phyloP scores from a whole-genome alignment of 352 stramenopile species.

The Elongisporangium prolatum region DNA sequence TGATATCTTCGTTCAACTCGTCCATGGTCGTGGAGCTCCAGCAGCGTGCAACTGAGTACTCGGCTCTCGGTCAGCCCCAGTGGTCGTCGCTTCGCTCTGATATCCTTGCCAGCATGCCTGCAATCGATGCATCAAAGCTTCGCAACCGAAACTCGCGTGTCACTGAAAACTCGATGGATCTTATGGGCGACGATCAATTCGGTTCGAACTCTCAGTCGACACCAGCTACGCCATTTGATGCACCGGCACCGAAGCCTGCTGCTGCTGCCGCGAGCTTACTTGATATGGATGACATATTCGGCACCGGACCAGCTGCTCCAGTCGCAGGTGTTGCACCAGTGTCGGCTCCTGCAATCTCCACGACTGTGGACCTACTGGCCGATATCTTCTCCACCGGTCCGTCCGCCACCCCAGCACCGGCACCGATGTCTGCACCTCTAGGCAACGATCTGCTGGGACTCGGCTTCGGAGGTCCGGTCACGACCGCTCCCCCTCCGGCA shows the following conservation, averaged over 20 bases:
- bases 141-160: conserved; percentile 58
- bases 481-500: conserved; percentile 9
- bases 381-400: conserved; percentile 90
- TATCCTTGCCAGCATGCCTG: conserved; percentile 92
- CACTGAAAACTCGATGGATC: conserved; percentile 47
- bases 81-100: conserved; percentile 77
- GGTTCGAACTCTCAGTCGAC: conserved; percentile 2
- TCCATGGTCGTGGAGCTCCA: conserved; percentile 96
- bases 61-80: conserved; percentile 76
- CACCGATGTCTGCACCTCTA: conserved; percentile 10
- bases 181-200: conserved; percentile 70
- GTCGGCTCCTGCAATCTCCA: conserved; percentile 12
- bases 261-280: conserved; percentile 75
- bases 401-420: conserved; percentile 17
- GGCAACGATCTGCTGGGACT: conserved; percentile 57
- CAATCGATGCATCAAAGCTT: conserved; percentile 89
- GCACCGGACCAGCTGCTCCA: conserved; percentile 39
- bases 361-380: conserved; percentile 89
- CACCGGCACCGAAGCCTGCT: conserved; percentile 6
- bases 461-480: conserved; percentile 49
- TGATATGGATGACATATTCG: conserved; percentile 96
- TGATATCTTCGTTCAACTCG: conserved; percentile 89
- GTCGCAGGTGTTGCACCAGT: conserved; percentile 13
- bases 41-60: conserved; percentile 95
- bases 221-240: conserved; percentile 4